Evolutionary conservation across 23 red algal species (phyloP), one percentile per base, ranked within the genome.

Genomic region (Gracilaria domingensis): DNA sequence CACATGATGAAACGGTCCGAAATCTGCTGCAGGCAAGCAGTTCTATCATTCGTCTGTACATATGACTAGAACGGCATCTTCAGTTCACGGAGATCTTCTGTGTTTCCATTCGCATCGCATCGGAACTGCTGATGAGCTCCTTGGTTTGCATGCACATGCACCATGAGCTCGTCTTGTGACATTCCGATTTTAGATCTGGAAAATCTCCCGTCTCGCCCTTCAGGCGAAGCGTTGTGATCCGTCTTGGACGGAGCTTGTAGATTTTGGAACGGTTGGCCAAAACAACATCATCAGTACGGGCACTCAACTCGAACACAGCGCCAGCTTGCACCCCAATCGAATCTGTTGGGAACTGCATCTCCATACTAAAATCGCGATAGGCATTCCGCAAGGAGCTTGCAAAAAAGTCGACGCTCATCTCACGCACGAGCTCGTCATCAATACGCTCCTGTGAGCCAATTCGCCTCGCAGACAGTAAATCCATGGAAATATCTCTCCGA

Each of bases 341-440:
- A 25, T 78, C 75, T 2, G 44, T 47, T 0, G 84, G 84, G 35
- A 90, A 81, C 87, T 90, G 87, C 87, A 90, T 90, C 36, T 90
- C 87, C 73, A 90, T 90, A 29, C 87, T 90, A 38, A 90, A 81
- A 47, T 90, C 87, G 45, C 75, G 71, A 14, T 69, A 55, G 21
- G 74, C 74, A 2, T 80, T 79, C 14, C 87, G 71, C 42, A 90
- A 71, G 4, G 87, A 71, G 34, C 45, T 81, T 80, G 75, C 87
- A 90, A 90, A 80, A 69, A 64, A 90, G 74, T 90, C 87, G 25
- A 90, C 51, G 48, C 87, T 90, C 87, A 90, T 90, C 38, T 90
- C 87, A 34, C 87, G 71, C 32, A 74, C 66, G 54, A 90, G 76
- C 17, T 90, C 87, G 37, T 62, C 34, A 37, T 51, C 66, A 28